Base-by-base conservation (phyloP, 2,329 filamentous ascomycete species). In the Catunica adiposa region DNA sequence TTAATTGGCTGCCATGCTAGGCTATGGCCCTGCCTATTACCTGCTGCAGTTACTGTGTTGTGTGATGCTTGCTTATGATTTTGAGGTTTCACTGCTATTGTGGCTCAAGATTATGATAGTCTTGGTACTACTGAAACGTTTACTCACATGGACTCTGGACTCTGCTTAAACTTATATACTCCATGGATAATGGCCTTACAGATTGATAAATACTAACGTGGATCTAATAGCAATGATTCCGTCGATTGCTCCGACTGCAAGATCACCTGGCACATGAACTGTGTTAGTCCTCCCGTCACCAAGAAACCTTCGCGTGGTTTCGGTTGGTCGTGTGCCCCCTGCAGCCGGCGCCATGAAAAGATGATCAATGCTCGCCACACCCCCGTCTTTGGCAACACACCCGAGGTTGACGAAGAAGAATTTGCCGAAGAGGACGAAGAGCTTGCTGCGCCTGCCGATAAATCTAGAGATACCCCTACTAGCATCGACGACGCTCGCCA, bases 251-350 rank as follows among this genome's bases (percentile, higher is more conserved):
- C 90, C 47, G 89, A 96, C 56, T 98, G 92, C 69, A 80, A 83
- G 65, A 83, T 89, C 67, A 97, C 90, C 14, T 98, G 96, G 70
- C 92, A 98, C 72, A 97, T 98, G 90, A 87, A 89, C 64, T 98
- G 92, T 68, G 92, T 98, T 56, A 84, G 85, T 59, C 92, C 92
- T 42, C 88, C 89, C 38, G 70, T 98, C 60, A 77, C 89, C 54
- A 98, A 96, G 69, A 98, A 98, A 69, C 92, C 92, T 20, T 95
- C 90, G 50, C 84, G 92, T 68, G 92, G 92, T 40, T 98, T 98
- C 70, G 92, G 89, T 3, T 98, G 92, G 92, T 90, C 92, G 29
- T 98, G 92, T 68, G 92, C 87, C 55, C 85, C 90, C 58, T 98
- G 92, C 69, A 96, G 89, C 68, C 83, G 90, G 63, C 89, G 88